Conservation (phyloP, 2,329 filamentous ascomycete species). For the Alternaria postmessia region DNA sequence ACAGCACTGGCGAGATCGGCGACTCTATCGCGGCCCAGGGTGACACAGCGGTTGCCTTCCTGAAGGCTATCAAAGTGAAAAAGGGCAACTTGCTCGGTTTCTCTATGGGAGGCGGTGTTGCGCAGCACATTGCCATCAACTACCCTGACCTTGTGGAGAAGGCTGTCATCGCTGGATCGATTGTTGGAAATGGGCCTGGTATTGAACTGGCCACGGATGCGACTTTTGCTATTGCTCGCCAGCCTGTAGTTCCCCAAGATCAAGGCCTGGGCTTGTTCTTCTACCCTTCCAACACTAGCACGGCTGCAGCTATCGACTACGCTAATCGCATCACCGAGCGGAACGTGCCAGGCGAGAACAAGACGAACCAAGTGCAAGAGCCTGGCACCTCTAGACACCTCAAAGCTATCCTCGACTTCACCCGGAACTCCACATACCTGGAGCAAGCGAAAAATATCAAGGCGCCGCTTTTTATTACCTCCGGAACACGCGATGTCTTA, state of each 20-base stretch:
- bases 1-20: constrained; percentile 55
- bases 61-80: constrained; percentile 41
- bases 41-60: constrained; percentile 29
- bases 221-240: neutral
- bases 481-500: neutral
- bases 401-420: neutral
- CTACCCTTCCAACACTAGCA: constrained; percentile 16
- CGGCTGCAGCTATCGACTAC: constrained; percentile 7
- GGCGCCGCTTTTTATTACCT: neutral
- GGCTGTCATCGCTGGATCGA: constrained; percentile 57
- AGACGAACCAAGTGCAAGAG: neutral
- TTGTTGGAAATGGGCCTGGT: constrained; percentile 9
- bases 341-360: neutral
- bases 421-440: neutral
- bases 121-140: constrained; percentile 56
- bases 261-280: constrained; percentile 18
- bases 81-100: constrained; percentile 60
- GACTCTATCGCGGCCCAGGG: constrained; percentile 52
- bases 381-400: neutral
- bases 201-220: neutral
- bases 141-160: constrained; percentile 48
- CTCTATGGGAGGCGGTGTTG: constrained; percentile 60
- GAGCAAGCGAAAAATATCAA: neutral
- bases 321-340: constrained; percentile 10
- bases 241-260: neutral